A percentile compares a stretch with the other conserved stretches of the same genome.
Conservation (phyloP, 2,329 filamentous ascomycete species). For the Bipolaris zeicola region DNA sequence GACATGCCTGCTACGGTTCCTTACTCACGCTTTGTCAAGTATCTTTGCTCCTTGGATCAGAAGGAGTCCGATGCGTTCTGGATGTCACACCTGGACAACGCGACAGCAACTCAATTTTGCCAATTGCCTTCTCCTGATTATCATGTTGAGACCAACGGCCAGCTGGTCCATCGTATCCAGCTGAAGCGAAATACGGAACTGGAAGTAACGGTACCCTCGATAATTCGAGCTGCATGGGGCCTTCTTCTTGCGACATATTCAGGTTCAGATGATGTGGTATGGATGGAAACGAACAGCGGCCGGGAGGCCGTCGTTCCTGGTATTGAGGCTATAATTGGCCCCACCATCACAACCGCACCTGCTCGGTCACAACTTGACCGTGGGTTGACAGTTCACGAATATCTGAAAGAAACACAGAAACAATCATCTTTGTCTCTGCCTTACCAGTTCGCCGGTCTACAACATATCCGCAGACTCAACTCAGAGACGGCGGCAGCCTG, state of each 20-base stretch:
- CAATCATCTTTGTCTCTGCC: constrained; percentile 36
- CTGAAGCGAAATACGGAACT: constrained; percentile 26
- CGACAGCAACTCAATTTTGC: constrained; percentile 39
- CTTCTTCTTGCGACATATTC: constrained; percentile 54
- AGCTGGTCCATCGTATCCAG: constrained; percentile 26
- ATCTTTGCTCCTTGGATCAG: constrained; percentile 33
- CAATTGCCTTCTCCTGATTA: constrained; percentile 40
- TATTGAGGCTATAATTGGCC: constrained; percentile 50
- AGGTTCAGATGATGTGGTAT: constrained; percentile 55
- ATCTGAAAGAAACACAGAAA: constrained; percentile 36
- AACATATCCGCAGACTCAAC: constrained; percentile 50
- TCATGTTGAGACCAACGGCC: constrained; percentile 38
- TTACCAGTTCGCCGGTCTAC: constrained; percentile 52
- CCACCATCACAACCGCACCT: constrained; percentile 51
- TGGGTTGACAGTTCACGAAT: constrained; percentile 29
- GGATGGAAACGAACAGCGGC: constrained; percentile 51
- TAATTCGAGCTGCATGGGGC: constrained; percentile 55
- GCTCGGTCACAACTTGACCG: constrained; percentile 50
- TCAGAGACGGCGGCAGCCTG: constrained; percentile 52
- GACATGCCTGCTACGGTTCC: constrained; percentile 26
- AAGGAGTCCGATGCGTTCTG: constrained; percentile 39
- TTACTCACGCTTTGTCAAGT: constrained; percentile 42
- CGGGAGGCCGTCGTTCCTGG: constrained; percentile 44
- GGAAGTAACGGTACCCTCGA: constrained; percentile 44
- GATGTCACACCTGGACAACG: constrained; percentile 34